Evolutionary conservation across 2,329 filamentous ascomycete species (phyloP), one percentile per base, ranked within the genome.

Genomic region (Xylariaceae sp.): DNA sequence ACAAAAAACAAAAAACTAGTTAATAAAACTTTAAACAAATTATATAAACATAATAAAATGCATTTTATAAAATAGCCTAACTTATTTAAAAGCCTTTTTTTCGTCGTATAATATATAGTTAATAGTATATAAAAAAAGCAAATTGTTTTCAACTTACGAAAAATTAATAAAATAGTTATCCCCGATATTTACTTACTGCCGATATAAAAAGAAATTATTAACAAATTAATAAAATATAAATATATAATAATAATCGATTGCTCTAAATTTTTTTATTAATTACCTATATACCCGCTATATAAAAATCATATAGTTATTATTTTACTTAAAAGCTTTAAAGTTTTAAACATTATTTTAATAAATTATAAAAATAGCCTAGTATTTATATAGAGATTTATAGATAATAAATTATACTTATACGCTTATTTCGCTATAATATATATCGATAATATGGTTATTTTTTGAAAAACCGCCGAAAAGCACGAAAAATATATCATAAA

Each of bases 391-490:
- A 34, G 34, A 16, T 45, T 19, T 45, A 45, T 45, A 45, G 34
- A 45, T 33, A 44, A 44, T 5, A 14, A 28, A 22, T 44, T 45
- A 34, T 6, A 5, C 17, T 12, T 16, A 3, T 42, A 42, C 17
- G 14, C 18, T 34, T 34, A 3, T 2, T 18, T 14, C 16, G 34
- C n/a, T 3, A 5, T 5, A 12, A 31, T 33, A 34, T 45, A 34
- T 45, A 45, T 45, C 33, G 33, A 45, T 45, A 45, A 34, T 45
- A 34, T 45, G 2, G 34, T 45, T 3, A 45, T 45, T 36, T 45
- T 33, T 36, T 45, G 17, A 34, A 45, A 45, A 9, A 18, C 7
- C 18, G 17, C 7, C 7, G 31, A 45, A 45, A 16, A 34, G 10
- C 34, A 45, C 17, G 17, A 33, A 18, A 16, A 45, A 45, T 34